Evolutionary conservation across 2,329 filamentous ascomycete species (phyloP).

Genomic region (Scopulariopsis brevicaulis): DNA sequence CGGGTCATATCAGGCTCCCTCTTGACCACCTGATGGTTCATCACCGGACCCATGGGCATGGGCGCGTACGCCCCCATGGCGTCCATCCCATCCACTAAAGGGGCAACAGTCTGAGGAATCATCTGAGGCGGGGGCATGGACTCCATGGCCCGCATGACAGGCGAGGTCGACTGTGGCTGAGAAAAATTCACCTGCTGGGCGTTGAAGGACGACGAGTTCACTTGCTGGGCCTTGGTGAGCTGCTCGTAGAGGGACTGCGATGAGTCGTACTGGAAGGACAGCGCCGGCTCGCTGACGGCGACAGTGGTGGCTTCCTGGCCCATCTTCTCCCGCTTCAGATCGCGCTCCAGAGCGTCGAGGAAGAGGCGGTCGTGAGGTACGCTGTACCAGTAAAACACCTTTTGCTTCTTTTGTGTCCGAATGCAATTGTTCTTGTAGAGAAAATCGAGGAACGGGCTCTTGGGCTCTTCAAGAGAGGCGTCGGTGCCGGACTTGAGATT

Average conservation of each 20-base stretch:
- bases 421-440: conserved; percentile 99
- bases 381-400: conserved; percentile 99
- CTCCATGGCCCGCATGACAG: conserved; percentile 82
- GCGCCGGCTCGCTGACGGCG: conserved; percentile 89
- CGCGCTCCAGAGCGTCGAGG: conserved; percentile 91
- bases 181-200: conserved; percentile 57
- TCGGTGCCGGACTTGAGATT: conserved; percentile 98
- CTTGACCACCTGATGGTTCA: conserved; percentile 70
- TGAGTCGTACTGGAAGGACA: conserved; percentile 98
- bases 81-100: conserved; percentile 55
- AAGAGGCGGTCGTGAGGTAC: conserved; percentile 96
- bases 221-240: conserved; percentile 97
- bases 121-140: conserved; percentile 88
- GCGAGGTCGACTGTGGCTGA: conserved; percentile 75
- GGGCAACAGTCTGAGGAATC: conserved; percentile 50
- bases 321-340: conserved; percentile 99
- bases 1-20: conserved; percentile 76
- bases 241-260: conserved; percentile 99
- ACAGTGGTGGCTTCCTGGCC: conserved; percentile 94
- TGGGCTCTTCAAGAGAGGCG: conserved; percentile 95
- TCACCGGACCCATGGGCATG: conserved; percentile 58
- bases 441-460: conserved; percentile 96
- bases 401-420: conserved; percentile 98
- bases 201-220: conserved; percentile 93
- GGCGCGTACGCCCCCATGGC: conserved; percentile 58